Base-by-base conservation (phyloP, 129 eudicot species). In the Chrysanthemum makinoi region DNA sequence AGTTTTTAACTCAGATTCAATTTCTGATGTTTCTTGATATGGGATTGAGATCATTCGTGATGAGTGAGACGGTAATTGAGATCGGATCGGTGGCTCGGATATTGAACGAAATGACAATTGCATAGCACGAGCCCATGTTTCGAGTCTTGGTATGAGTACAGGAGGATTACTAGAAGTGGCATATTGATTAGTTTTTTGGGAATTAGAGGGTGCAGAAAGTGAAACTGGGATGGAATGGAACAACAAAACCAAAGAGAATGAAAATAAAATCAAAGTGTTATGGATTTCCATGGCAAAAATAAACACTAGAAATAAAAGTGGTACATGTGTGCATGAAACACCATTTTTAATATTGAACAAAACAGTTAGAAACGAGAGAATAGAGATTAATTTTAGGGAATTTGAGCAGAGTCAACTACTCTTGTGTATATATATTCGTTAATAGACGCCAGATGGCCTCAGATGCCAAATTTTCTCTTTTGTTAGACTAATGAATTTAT, bases 101-200 rank as follows among this genome's bases (percentile, higher is more conserved):
- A 62, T 74, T 11, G 77, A 49, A 72, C 35, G 80, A 44, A 76
- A 66, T 3, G 80, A 67, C 16, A 66, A 14, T 2, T 65, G 68
- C 57, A 19, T 63, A 11, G 52, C 54, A 0, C 53, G 73, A 2
- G 60, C 78, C 78, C 78, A 73, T 63, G 74, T 70, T 54, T 59
- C 68, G 10, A 74, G 74, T 4, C 73, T 57, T 20, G 82, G 80
- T 17, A 33, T 22, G 16, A 55, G 55, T 19, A 63, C 14, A 0
- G 79, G 52, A 15, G 74, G 66, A n/a, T 18, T 62, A 1, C 52
- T 15, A 0, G 81, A 39, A 12, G 79, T 60, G 22, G 18, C 51
- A 26, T 66, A 51, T 13, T 10, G 80, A 69, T 13, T 51, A 49
- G 63, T 61, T 16, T 39, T 57, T 3, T 19, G 55, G 74, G 62